Conservation (phyloP, 257 asterid species). For the Phtheirospermum japonicum region DNA sequence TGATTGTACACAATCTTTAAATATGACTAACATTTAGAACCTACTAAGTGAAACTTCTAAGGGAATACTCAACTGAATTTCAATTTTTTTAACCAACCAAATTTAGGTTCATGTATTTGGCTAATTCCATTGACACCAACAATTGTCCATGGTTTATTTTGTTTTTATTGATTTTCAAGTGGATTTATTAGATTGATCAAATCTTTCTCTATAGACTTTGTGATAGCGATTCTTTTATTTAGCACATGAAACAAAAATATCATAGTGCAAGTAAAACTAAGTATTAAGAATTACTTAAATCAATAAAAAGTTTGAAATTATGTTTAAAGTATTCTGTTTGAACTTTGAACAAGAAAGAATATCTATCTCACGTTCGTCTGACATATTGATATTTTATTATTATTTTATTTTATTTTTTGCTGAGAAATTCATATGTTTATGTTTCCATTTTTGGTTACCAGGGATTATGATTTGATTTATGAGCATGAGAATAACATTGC, state of each 20-base stretch:
- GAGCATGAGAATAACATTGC: slow-evolving; percentile 22
- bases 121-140: neutral
- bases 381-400: too few relatives aligned
- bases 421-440: neutral
- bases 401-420: neutral
- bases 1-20: neutral
- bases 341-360: too few relatives aligned
- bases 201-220: neutral
- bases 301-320: too few relatives aligned
- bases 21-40: neutral
- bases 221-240: too few relatives aligned
- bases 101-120: neutral
- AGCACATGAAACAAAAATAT: too few relatives aligned
- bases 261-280: too few relatives aligned
- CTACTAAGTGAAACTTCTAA: neutral
- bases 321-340: too few relatives aligned
- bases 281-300: too few relatives aligned
- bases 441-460: neutral
- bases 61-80: slow-evolving; percentile 11
- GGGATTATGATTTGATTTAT: neutral
- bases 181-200: neutral
- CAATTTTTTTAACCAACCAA: slow-evolving; percentile 4
- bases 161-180: neutral
- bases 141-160: too few relatives aligned
- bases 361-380: too few relatives aligned